Evolutionary conservation across 1,284 basidiomycete species (phyloP), one percentile per base, ranked within the genome.

Genomic region (Apiotrichum siamense): DNA sequence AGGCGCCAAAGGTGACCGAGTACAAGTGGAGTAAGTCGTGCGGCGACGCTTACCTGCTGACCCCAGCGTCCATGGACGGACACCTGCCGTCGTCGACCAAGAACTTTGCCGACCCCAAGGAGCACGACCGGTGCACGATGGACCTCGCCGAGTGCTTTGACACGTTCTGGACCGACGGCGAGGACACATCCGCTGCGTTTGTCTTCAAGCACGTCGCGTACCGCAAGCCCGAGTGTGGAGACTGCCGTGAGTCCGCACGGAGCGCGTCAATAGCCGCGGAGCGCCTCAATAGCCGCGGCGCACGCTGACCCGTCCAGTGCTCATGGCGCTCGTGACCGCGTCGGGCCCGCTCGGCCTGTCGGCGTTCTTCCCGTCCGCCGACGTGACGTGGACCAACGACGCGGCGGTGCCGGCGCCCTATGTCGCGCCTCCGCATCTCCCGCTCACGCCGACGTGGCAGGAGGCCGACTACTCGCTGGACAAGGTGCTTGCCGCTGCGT

Each of bases 191-290:
- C 15, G 50, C 65, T 0, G 66, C 76, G 0, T 63, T 62, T 9
- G 70, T 79, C 60, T 79, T 80, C 66, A 77, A 74, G 60, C 66
- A 75, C 32, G 65, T 80, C 37, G 73, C 78, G 0, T 80, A 79
- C 62, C 62, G 67, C n/a, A 58, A 70, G 12, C 67, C 73, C 0
- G 53, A 70, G 17, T 80, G 79, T 52, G 79, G 78, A 17, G 79
- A 80, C 57, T 80, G 79, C 62, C 55, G 78, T 80, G 50, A 55
- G 78, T 32, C 13, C 27, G n/a, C 32, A 33, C 7, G 32, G n/a
- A n/a, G n/a, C n/a, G n/a, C n/a, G n/a, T n/a, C n/a, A n/a, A n/a
- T n/a, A n/a, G n/a, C n/a, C n/a, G n/a, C n/a, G n/a, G n/a, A n/a
- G n/a, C n/a, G n/a, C n/a, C n/a, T 33, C 32, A 4, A 6, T 33